Conservation (phyloP, 495 filamentous ascomycete genomes). For the Penicillium daleae region DNA sequence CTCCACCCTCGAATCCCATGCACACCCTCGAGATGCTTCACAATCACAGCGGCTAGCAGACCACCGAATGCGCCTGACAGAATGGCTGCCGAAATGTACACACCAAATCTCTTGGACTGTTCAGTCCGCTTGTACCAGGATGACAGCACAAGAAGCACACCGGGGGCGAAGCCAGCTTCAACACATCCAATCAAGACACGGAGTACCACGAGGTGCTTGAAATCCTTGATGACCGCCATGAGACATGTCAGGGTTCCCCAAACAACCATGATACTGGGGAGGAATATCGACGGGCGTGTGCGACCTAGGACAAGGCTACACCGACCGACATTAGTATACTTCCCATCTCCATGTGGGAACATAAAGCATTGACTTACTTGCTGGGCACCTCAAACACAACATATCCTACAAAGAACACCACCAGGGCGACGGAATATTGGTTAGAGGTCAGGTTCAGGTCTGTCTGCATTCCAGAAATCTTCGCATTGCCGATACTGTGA, state of each 20-base stretch:
- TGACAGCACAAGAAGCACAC: slow-evolving; percentile 50
- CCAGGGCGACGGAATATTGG: slow-evolving; percentile 39
- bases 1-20: slow-evolving; percentile 67
- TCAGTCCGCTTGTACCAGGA: slow-evolving; percentile 57
- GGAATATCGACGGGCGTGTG: slow-evolving; percentile 47
- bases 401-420: slow-evolving; percentile 52
- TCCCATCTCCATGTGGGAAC: too few relatives aligned
- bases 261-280: slow-evolving; percentile 47
- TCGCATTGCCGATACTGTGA: slow-evolving; percentile 49
- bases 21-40: slow-evolving; percentile 30
- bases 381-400: slow-evolving; percentile 52
- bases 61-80: slow-evolving; percentile 56
- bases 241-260: slow-evolving; percentile 42
- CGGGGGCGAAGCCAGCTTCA: slow-evolving; percentile 50
- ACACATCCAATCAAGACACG: slow-evolving; percentile 40
- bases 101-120: slow-evolving; percentile 53
- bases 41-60: slow-evolving; percentile 49
- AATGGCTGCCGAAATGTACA: slow-evolving; percentile 55
- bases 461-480: slow-evolving; percentile 45
- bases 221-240: slow-evolving; percentile 50
- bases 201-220: slow-evolving; percentile 45
- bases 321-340: background rate
- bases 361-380: slow-evolving; percentile 16
- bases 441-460: slow-evolving; percentile 42
- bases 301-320: slow-evolving; percentile 45